A percentile compares a stretch with the other conserved stretches of the same genome.
These are phyloP conservation scores for Eimeria necatrix DNA, from an alignment of 169 alveolate genomes.

Conservation along the genomic window DNA sequence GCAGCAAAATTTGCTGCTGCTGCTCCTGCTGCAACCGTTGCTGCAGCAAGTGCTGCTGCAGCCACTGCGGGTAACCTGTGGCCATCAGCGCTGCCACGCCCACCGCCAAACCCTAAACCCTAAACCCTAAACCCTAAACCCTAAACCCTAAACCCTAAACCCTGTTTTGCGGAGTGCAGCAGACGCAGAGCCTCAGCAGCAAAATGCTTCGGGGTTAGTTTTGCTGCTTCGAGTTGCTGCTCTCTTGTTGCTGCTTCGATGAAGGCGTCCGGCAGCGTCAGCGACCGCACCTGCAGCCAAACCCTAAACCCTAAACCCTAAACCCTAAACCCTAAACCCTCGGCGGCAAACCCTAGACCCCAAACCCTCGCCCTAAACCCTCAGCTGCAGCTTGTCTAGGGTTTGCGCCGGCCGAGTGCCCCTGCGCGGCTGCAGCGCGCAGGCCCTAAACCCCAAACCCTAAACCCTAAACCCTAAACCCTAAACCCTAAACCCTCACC, in stretches of 20 bases:
- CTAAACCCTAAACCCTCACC: slow-evolving; percentile 16
- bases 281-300: background rate
- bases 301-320: too few species aligned
- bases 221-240: slow-evolving; percentile 65
- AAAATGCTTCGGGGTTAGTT: slow-evolving; percentile 39
- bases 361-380: too few species aligned
- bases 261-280: slow-evolving; percentile 50
- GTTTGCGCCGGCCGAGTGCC: too few species aligned
- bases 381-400: too few species aligned
- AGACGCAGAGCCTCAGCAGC: slow-evolving; percentile 11
- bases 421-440: background rate
- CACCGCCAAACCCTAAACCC: background rate
- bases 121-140: slow-evolving; percentile 31
- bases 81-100: background rate
- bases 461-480: background rate
- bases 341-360: too few species aligned
- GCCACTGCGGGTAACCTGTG: background rate
- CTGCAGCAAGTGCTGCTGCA: background rate
- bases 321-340: too few species aligned
- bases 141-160: slow-evolving; percentile 31
- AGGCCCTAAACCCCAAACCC: background rate
- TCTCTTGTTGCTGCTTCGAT: slow-evolving; percentile 58
- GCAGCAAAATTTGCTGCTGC: background rate
- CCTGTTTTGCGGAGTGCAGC: background rate
- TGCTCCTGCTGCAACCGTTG: background rate